Percentiles rank a stretch among this genome's conserved stretches.
Evolutionary conservation across 805 yeast genomes (phyloP).

Genomic region (Metschnikowia gelsemii): DNA sequence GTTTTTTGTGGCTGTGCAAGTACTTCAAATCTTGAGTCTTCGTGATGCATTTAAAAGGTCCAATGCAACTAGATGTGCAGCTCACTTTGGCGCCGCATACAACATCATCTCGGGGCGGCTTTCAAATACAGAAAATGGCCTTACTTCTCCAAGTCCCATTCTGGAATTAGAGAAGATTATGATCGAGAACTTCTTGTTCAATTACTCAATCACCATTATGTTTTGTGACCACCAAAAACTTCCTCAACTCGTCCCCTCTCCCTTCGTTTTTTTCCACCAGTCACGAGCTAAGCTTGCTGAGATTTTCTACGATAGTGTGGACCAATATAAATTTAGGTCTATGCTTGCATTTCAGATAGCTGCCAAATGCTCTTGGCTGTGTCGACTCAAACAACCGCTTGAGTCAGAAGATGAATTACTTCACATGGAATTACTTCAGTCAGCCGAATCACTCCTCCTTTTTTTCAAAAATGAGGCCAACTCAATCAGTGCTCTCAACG

Average conservation of each 20-base stretch:
- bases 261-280: slow-evolving; percentile 14
- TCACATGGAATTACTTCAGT: slow-evolving; percentile 7
- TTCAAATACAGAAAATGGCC: not conserved
- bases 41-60: slow-evolving; percentile 14
- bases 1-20: slow-evolving; percentile 22
- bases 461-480: slow-evolving; percentile 2
- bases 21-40: slow-evolving; percentile 17
- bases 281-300: slow-evolving; percentile 7
- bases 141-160: not conserved
- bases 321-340: slow-evolving; percentile 12
- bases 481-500: not conserved
- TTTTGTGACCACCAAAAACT: slow-evolving; percentile 17
- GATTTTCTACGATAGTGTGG: slow-evolving; percentile 10
- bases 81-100: slow-evolving; percentile 19
- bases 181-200: slow-evolving; percentile 20
- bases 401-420: slow-evolving; percentile 1
- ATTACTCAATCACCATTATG: slow-evolving; percentile 18
- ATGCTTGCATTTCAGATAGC: slow-evolving; percentile 20
- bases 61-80: slow-evolving; percentile 20
- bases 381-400: slow-evolving; percentile 15
- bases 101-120: slow-evolving; percentile 3
- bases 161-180: slow-evolving; percentile 16
- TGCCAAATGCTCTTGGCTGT: slow-evolving; percentile 22
- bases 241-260: slow-evolving; percentile 14
- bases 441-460: slow-evolving; percentile 11